Evolutionary conservation across 2,329 filamentous ascomycete species (phyloP), one percentile per base, ranked within the genome.

Genomic region (Tolypocladium nubicola): DNA sequence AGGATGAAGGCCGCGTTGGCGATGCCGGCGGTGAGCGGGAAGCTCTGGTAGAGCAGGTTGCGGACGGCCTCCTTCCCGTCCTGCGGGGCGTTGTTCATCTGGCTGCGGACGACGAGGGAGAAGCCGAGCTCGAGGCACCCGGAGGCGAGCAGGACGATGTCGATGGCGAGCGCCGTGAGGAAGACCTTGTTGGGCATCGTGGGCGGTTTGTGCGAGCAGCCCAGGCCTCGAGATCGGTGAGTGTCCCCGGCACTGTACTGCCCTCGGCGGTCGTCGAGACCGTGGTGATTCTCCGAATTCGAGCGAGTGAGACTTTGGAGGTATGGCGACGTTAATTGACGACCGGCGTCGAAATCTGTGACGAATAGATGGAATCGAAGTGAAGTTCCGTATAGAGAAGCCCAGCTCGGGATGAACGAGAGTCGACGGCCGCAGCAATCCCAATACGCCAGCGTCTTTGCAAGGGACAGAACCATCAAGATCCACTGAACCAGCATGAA

Each of bases 1-100:
- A 93, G 84, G 68, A 91, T 81, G 66, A 92, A 76, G 65, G 85
- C 77, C 60, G 85, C 82, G 70, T 92, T 92, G 67, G 79, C 84
- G 61, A 92, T 83, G 59, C 85, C 87, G 55, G 85, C 88, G 81
- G 75, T 76, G 54, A 84, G 70, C 11, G 81, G 81, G 57, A 84
- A 82, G 37, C 69, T 68, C 62, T 76, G 73, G 68, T 82, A 81
- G 26, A 84, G 68, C 47, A 84, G 68, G 61, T 80, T 74, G 57
- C 76, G 73, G 37, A 78, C 78, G 35, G 77, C 79, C 57, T 79
- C 71, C 57, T 69, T 65, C 56, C 81, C 81, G 49, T 77, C 71
- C 4, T 63, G 66, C 38, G 79, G 73, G 14, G 61, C 54, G 60
- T 78, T 67, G 67, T 73, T 70, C 67, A 75, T 72, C 58, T 73